Base-by-base conservation (phyloP, 108 stramenopile species). In the Pseudonitzschia pungens region DNA sequence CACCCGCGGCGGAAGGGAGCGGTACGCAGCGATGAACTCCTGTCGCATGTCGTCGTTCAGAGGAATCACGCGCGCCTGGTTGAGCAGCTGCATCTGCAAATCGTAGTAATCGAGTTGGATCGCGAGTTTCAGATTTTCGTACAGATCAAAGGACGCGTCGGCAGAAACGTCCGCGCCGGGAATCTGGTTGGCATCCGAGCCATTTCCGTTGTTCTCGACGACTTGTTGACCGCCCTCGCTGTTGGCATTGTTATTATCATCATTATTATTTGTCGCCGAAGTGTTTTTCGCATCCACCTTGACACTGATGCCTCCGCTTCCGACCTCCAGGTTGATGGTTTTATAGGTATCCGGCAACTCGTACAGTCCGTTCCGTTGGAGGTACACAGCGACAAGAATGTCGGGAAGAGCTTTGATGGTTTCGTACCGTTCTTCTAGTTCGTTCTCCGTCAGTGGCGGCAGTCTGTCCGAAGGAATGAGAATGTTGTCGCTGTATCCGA, bases 31-130 rank as follows among this genome's bases (percentile, higher is more conserved):
- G 22, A 51, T 53, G n/a, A 71, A 71, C 40, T 72, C 42, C 12
- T 66, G 20, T n/a, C 78, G 81, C 42, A 78, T 67, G 16, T 86
- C 84, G 18, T 80, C 72, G 31, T 60, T 40, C 57, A 72, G 24
- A 12, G 75, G 69, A 21, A 75, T 33, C 15, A 22, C 20, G 2
- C 51, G 70, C 14, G 74, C 82, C 75, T 83, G 82, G 33, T 78
- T 74, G 36, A 83, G 60, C 31, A 78, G 54, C 32, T 83, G 77
- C 21, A 83, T 29, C 62, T 83, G 82, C 18, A 66, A 32, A 0
- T 78, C 82, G 55, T 72, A 83, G 50, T 83, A 74, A 33, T 83
- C 82, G 26, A 78, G 32, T 27, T 71, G 33, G 56, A 83, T 78
- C 7, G 76, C 82, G 16, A 83, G 51, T 42, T 50, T 29, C 15